Evolutionary conservation across 352 stramenopile species (phyloP), one percentile per base, ranked within the genome.

Genomic region (Phytophthora sojae): DNA sequence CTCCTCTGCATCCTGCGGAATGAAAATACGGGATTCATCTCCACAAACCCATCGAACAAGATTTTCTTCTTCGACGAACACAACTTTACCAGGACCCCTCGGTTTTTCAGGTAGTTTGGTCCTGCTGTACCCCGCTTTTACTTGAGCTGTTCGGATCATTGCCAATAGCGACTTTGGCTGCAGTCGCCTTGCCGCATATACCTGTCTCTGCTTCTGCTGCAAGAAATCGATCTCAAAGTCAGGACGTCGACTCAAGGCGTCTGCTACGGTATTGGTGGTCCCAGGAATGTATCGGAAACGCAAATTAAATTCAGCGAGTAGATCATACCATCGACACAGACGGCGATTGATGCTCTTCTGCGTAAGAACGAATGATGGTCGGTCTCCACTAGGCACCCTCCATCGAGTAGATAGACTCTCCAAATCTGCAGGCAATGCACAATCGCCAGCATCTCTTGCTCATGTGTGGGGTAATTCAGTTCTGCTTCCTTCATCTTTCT

Each of bases 361-460:
- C 0, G 51, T 60, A 11, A 64, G 19, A 2, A 71, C 51, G 1
- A 65, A 3, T 39, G 56, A 17, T 61, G 64, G 19, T 71, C 45
- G 0, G 47, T 60, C 29, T 71, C 49, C 17, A 61, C 44, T 32
- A 14, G 56, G 15, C 56, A 71, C 32, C 49, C 39, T 3, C 51
- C 49, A 49, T 60, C 56, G 2, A 71, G 42, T 1, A 65, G 11
- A 55, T 71, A 71, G 0, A 65, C 35, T 8, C 50, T 12, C 64
- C 64, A 65, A 47, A 56, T 65, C 6, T 60, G 55, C n/a, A 60
- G 39, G 21, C 35, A 64, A 19, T 65, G 64, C 7, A 71, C 32
- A 30, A 64, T 61, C 0, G 56, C 64, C 2, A 66, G n/a, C 51
- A 71, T 57, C 50, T 71, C 64, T n/a, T 65, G 56, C n/a, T 73